These are phyloP conservation scores for Pseudogymnoascus sp. DNA, from an alignment of 2,329 filamentous ascomycete species.

Conservation along the genomic window DNA sequence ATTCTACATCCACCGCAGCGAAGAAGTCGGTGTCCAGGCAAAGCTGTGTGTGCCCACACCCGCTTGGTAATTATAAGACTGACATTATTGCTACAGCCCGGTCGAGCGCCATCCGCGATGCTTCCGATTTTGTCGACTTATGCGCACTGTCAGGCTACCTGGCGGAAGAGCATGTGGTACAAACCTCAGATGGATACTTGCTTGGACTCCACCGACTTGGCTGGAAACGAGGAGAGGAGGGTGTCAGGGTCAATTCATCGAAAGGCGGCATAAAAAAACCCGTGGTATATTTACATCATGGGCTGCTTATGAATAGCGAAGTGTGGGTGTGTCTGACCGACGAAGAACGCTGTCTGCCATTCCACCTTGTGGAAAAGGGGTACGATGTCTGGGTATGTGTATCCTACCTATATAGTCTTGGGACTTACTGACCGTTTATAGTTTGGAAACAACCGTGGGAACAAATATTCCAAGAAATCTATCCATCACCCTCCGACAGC, in stretches of 20 bases:
- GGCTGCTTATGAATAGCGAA: slow-evolving; percentile 96
- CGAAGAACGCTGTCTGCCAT: slow-evolving; percentile 76
- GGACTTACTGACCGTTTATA: slow-evolving; percentile 30
- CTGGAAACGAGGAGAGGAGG: slow-evolving; percentile 75
- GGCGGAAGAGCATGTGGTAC: slow-evolving; percentile 91
- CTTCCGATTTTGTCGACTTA: slow-evolving; percentile 89
- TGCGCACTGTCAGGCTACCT: slow-evolving; percentile 87
- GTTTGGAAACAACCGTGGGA: slow-evolving; percentile 95
- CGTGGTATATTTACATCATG: slow-evolving; percentile 91
- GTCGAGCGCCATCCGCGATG: slow-evolving; percentile 72
- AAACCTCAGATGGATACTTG: slow-evolving; percentile 89
- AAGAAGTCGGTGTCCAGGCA: slow-evolving; percentile 61
- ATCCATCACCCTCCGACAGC: slow-evolving; percentile 68
- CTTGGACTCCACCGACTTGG: slow-evolving; percentile 83
- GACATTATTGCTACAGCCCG: slow-evolving; percentile 41
- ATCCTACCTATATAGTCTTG: not conserved
- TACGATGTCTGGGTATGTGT: slow-evolving; percentile 85
- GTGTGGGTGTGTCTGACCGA: slow-evolving; percentile 95
- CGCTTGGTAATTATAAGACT: slow-evolving; percentile 54
- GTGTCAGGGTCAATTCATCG: slow-evolving; percentile 67
- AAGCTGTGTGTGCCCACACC: slow-evolving; percentile 49
- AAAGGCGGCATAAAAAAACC: slow-evolving; percentile 62
- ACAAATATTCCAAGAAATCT: slow-evolving; percentile 98
- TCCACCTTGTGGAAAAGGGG: slow-evolving; percentile 79
- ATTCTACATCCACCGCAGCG: slow-evolving; percentile 62